Evolutionary conservation across 1,139 yeast genomes (phyloP).

Genomic region (Protomyces lactucae-debilis): DNA sequence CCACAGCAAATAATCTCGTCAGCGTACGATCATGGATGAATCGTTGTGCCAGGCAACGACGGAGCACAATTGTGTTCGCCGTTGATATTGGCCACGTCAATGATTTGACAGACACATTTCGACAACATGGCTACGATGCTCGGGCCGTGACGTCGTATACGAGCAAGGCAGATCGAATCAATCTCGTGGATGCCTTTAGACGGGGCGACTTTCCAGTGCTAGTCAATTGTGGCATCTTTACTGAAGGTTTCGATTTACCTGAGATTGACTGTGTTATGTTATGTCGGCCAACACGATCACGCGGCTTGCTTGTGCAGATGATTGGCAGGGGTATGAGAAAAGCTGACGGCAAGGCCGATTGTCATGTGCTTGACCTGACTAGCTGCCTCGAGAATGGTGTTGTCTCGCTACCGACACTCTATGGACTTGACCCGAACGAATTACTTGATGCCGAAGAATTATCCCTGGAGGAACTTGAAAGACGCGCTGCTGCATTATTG

Average conservation of each 20-base stretch:
- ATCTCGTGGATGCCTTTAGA: constrained; percentile 55
- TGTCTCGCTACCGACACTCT: constrained; percentile 57
- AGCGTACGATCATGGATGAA: constrained; percentile 57
- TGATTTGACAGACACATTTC: constrained; percentile 53
- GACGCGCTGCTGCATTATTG: constrained; percentile 14
- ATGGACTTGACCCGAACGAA: constrained; percentile 46
- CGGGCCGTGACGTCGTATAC: constrained; percentile 71
- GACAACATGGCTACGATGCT: constrained; percentile 60
- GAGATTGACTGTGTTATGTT: constrained; percentile 75
- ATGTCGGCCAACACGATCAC: constrained; percentile 76
- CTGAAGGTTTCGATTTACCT: constrained; percentile 95
- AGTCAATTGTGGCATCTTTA: constrained; percentile 79
- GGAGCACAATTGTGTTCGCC: constrained; percentile 69
- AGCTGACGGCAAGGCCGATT: constrained; percentile 55
- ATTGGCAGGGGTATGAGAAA: constrained; percentile 81
- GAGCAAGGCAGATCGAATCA: constrained; percentile 48
- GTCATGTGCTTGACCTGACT: constrained; percentile 75
- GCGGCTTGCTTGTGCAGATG: constrained; percentile 74
- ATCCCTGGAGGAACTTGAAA: constrained; percentile 13
- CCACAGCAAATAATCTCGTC: constrained; percentile 50
- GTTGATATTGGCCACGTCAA: constrained; percentile 66
- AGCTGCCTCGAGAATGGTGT: constrained; percentile 58
- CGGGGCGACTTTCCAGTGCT: constrained; percentile 63
- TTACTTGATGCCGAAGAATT: constrained; percentile 22
- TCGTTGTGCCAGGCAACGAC: constrained; percentile 42